Evolutionary conservation across 495 filamentous ascomycete genomes (phyloP).

Genomic region (Penicillium psychrofluorescens): DNA sequence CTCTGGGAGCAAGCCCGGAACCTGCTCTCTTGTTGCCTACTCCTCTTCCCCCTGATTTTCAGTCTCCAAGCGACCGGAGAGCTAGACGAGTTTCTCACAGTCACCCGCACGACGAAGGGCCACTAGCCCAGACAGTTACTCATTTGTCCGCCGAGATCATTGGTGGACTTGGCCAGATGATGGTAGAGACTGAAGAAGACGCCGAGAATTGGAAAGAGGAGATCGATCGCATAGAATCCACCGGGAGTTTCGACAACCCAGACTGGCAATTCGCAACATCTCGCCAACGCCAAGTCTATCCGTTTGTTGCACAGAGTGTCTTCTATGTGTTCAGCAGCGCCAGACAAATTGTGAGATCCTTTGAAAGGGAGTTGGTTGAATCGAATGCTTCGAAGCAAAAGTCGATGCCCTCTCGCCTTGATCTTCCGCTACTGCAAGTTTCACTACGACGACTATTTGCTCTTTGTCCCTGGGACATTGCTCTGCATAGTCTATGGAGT

Average conservation of each 20-base stretch:
- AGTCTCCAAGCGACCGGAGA: conserved; percentile 17
- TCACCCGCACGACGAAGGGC: conserved; percentile 2
- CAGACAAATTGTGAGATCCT: conserved; percentile 56
- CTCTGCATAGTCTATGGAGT: conserved; percentile 73
- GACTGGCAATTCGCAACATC: conserved; percentile 34
- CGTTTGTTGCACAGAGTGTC: conserved; percentile 65
- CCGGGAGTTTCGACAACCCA: conserved; percentile 31
- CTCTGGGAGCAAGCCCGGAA: conserved; percentile 3
- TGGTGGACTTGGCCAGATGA: conserved; percentile 26
- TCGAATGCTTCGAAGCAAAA: conserved; percentile 1
- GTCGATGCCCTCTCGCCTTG: conserved; percentile 12
- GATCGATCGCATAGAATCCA: conserved; percentile 29
- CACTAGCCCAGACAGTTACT: conserved; percentile 32
- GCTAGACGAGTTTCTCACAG: conserved; percentile 6
- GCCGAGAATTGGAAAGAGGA: conserved; percentile 35
- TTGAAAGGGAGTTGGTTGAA: conserved; percentile 31
- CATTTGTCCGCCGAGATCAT: conserved; percentile 37
- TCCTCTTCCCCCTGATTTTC: conserved; percentile 4
- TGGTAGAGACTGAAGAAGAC: conserved; percentile 29
- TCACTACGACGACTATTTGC: conserved; percentile 29
- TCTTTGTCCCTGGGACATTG: conserved; percentile 43
- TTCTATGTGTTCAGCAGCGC: conserved; percentile 68
- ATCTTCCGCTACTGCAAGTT: conserved; percentile 23
- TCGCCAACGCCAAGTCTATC: conserved; percentile 31
- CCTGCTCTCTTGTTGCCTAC: background rate